Evolutionary conservation across 2,329 filamentous ascomycete species (phyloP).

Genomic region (Teratosphaeria zuluensis): DNA sequence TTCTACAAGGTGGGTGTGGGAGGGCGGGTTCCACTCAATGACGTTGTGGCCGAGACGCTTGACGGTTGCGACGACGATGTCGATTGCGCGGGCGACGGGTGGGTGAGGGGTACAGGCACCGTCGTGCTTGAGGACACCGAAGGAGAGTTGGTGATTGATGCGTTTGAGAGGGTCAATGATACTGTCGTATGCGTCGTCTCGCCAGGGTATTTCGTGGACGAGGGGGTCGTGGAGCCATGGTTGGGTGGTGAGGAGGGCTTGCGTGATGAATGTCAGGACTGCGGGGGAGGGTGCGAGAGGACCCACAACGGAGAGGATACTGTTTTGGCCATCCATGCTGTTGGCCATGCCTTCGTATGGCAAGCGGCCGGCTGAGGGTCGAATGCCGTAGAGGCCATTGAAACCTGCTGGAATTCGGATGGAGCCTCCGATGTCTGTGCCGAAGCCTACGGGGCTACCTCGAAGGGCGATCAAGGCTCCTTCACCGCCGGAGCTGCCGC

Average conservation of each 20-base stretch:
- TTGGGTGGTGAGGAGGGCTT: slow-evolving; percentile 45
- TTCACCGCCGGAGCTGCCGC: slow-evolving; percentile 52
- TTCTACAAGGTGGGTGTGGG: slow-evolving; percentile 32
- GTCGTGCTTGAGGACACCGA: slow-evolving; percentile 48
- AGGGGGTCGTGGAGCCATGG: slow-evolving; percentile 61
- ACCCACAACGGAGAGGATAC: slow-evolving; percentile 53
- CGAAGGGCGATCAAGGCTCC: slow-evolving; percentile 46
- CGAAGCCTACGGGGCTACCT: slow-evolving; percentile 48
- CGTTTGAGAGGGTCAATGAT: slow-evolving; percentile 17
- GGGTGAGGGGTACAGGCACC: slow-evolving; percentile 44
- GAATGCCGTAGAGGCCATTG: slow-evolving; percentile 48
- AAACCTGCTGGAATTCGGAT: slow-evolving; percentile 52
- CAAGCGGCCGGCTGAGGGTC: slow-evolving; percentile 45
- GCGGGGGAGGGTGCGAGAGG: slow-evolving; percentile 49
- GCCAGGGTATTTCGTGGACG: slow-evolving; percentile 57
- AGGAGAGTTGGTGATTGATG: slow-evolving; percentile 32
- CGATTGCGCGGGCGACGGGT: slow-evolving; percentile 47
- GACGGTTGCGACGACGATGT: slow-evolving; percentile 41
- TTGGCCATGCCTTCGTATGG: slow-evolving; percentile 52
- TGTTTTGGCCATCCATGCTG: slow-evolving; percentile 55
- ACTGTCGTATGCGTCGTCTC: slow-evolving; percentile 38
- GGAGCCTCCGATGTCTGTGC: slow-evolving; percentile 48
- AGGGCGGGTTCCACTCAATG: slow-evolving; percentile 47
- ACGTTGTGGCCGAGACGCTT: slow-evolving; percentile 46
- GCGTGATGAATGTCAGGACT: slow-evolving; percentile 46